Conservation (phyloP, 208 protist genomes). For the Novymonas esmeraldas region DNA sequence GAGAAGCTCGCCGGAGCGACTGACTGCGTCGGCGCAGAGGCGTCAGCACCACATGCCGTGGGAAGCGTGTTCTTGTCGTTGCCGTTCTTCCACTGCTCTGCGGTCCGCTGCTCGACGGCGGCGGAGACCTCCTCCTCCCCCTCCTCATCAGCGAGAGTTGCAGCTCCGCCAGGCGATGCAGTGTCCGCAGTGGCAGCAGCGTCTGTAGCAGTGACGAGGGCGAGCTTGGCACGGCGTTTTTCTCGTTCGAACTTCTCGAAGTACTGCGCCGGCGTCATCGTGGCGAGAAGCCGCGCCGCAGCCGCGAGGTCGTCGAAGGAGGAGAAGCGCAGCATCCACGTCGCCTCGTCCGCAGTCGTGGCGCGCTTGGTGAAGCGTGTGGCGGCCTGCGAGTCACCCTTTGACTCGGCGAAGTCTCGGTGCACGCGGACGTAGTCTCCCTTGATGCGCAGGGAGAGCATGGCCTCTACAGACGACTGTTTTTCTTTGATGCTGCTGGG, state of each 20-base stretch:
- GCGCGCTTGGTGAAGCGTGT: neutral
- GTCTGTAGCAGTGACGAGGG: too few relatives aligned
- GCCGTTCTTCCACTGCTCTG: neutral
- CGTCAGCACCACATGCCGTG: too few relatives aligned
- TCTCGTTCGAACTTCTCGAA: neutral
- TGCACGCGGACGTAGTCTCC: neutral
- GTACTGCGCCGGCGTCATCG: neutral
- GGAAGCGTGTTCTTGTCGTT: neutral
- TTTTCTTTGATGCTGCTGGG: neutral
- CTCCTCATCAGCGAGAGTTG: too few relatives aligned
- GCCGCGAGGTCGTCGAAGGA: too few relatives aligned
- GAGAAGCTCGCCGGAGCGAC: too few relatives aligned
- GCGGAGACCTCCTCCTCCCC: neutral
- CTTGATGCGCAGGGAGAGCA: neutral
- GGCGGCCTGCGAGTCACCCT: neutral
- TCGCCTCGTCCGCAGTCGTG: neutral
- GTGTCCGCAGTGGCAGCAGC: neutral
- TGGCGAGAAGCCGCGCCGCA: neutral
- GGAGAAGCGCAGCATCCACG: neutral
- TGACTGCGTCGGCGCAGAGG: too few relatives aligned
- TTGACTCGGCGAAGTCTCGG: neutral
- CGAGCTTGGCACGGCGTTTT: neutral
- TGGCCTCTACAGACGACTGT: neutral
- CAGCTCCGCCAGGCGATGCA: neutral
- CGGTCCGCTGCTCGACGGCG: neutral